Evolutionary conservation across 164 flowering plant genomes (phyloP), one percentile per base, ranked within the genome.

Genomic region (Liquidambar formosana): DNA sequence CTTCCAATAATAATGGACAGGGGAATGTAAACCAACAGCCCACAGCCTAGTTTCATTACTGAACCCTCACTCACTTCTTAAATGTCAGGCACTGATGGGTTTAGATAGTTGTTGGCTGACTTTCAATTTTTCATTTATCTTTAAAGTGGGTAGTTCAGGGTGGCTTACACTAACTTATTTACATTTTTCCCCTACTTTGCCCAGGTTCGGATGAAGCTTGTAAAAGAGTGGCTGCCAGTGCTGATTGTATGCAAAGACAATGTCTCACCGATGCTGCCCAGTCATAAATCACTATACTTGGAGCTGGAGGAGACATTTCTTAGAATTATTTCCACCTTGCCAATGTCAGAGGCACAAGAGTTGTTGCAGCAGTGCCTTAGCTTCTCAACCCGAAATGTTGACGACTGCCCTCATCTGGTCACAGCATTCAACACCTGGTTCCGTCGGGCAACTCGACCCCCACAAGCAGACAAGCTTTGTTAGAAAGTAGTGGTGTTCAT

Each of bases 401-500:
- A 92, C 3, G 99, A 91, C 61, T 92, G 99, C 63, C 90, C 94
- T 2, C 97, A 94, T 74, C 71, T 94, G 74, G 83, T 92, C 51
- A 76, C 80, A 0, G 97, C 97, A 9, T 94, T 94, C 70, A 80
- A 89, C 77, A 94, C 99, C 45, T 94, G 99, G 99, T 94, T 94
- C 75, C 89, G 94, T 0, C 92, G 99, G 16, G 94, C 99, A 64
- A 77, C 80, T 45, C 73, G 74, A 13, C 77, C 80, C 44, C 79
- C 84, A 8, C 82, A 61, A 44, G 49, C 65, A 0, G 70, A 77
- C 19, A 67, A 52, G 22, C 48, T 57, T 21, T 1, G 11, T 57
- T 57, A 47, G 44, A 38, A 27, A 16, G 11, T 18, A 48, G 38
- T 16, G 15, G 10, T 65, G 41, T 33, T 51, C 9, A 4, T 5